phyloP scores from a whole-genome alignment of 768 basidiomycete genomes.

The Nidula microcarpa region DNA sequence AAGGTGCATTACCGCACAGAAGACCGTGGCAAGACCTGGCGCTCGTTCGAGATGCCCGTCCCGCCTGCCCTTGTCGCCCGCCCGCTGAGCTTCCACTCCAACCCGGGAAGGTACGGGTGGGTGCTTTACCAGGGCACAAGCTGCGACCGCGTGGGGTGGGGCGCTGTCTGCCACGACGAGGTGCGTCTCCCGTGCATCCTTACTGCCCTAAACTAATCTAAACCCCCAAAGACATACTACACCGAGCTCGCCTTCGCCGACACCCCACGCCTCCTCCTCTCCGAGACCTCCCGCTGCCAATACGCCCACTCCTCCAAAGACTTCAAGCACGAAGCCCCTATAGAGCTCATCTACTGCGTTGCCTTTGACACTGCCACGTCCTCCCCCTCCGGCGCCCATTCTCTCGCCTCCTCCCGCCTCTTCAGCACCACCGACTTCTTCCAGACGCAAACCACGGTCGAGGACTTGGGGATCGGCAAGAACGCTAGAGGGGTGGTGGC shows the following conservation, averaged over 20 bases:
- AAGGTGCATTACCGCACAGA: slow-evolving; percentile 83
- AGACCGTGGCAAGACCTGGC: slow-evolving; percentile 88
- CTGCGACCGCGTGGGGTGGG: slow-evolving; percentile 58
- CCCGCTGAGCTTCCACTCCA: slow-evolving; percentile 88
- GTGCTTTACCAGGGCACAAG: slow-evolving; percentile 76
- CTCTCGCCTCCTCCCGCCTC: slow-evolving; percentile 63
- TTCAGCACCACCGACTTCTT: slow-evolving; percentile 89
- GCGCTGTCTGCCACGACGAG: slow-evolving; percentile 65
- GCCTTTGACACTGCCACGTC: slow-evolving; percentile 62
- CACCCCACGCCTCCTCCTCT: slow-evolving; percentile 52
- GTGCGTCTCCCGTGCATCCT: slow-evolving; percentile 31
- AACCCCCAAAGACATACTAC: slow-evolving; percentile 69
- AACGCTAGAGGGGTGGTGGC: slow-evolving; percentile 88
- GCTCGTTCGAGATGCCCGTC: slow-evolving; percentile 65
- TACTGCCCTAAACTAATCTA: slow-evolving; percentile 3
- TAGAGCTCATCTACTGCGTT: slow-evolving; percentile 84
- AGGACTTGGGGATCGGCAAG: slow-evolving; percentile 84
- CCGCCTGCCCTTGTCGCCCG: slow-evolving; percentile 52
- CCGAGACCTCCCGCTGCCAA: slow-evolving; percentile 74
- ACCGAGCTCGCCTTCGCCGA: slow-evolving; percentile 81
- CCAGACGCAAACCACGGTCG: slow-evolving; percentile 52
- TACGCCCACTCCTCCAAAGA: slow-evolving; percentile 87
- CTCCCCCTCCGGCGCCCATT: slow-evolving; percentile 41
- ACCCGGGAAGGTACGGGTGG: slow-evolving; percentile 62
- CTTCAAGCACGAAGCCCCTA: slow-evolving; percentile 74